phyloP scores from a whole-genome alignment of 305 asterid species.

The Ilex paraguariensis region DNA sequence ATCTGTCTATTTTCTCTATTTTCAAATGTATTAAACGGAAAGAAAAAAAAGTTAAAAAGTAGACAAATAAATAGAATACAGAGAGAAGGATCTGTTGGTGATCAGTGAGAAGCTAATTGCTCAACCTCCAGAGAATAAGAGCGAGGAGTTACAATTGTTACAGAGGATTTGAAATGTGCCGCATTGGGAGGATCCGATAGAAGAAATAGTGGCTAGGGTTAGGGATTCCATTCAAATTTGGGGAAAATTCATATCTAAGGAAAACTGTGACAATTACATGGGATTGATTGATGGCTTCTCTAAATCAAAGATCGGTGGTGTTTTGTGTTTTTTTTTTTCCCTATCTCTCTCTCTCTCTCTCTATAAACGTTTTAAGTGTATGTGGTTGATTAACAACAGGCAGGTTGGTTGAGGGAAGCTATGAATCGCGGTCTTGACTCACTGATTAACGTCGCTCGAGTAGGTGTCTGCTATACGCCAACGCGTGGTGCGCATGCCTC shows the following conservation, averaged over 20 bases:
- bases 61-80: slow-evolving; percentile 9
- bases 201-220: slow-evolving; percentile 54
- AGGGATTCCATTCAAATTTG: slow-evolving; percentile 60
- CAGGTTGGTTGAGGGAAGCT: neutral
- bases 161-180: slow-evolving; percentile 13
- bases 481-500: too few species aligned
- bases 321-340: slow-evolving; percentile 10
- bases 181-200: slow-evolving; percentile 30
- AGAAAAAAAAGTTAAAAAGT: neutral
- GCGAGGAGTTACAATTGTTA: slow-evolving; percentile 17
- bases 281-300: slow-evolving; percentile 24
- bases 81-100: slow-evolving; percentile 18
- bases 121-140: slow-evolving; percentile 49
- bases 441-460: neutral
- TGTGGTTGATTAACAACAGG: neutral
- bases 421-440: neutral
- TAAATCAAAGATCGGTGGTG: slow-evolving; percentile 11
- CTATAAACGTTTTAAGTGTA: neutral
- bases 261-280: slow-evolving; percentile 27
- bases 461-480: neutral
- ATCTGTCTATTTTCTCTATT: neutral
- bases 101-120: slow-evolving; percentile 29
- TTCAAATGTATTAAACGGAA: neutral
- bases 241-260: slow-evolving; percentile 46
- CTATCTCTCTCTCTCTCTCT: neutral